phyloP scores from a whole-genome alignment of 257 asterid genomes.

The Eustoma russellianum region DNA sequence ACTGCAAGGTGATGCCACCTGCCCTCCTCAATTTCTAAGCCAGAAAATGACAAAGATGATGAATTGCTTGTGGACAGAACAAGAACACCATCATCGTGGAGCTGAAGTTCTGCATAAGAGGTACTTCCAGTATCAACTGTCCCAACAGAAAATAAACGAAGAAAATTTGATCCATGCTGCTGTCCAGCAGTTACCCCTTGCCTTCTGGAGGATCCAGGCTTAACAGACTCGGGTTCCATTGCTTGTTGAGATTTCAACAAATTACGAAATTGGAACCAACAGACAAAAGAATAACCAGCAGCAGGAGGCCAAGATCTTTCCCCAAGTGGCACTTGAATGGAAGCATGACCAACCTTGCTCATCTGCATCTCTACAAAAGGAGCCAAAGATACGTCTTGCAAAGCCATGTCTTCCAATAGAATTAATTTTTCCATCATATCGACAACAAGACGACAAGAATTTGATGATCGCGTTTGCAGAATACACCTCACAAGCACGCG shows the following conservation, averaged over 20 bases:
- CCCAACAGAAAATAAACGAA: conserved; percentile 84
- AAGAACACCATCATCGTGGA: conserved; percentile 83
- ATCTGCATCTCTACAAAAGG: conserved; percentile 91
- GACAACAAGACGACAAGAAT: conserved; percentile 68
- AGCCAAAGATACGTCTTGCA: conserved; percentile 85
- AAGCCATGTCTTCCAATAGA: conserved; percentile 62
- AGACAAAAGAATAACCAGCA: conserved; percentile 96
- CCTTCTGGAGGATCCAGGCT: conserved; percentile 42
- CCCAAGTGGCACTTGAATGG: conserved; percentile 95
- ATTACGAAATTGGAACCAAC: conserved; percentile 92
- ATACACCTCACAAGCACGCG: conserved; percentile 79
- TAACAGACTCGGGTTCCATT: conserved; percentile 59
- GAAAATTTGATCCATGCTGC: conserved; percentile 48
- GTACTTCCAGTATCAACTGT: conserved; percentile 61
- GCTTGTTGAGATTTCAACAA: conserved; percentile 52
- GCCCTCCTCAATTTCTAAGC: conserved; percentile 91
- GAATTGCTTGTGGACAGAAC: conserved; percentile 92
- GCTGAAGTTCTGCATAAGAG: conserved; percentile 76
- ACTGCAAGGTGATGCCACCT: conserved; percentile 99
- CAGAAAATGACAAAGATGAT: conserved; percentile 79
- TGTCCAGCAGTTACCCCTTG: conserved; percentile 41
- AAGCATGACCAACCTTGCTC: conserved; percentile 95
- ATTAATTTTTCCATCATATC: conserved; percentile 92
- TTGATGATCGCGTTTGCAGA: conserved; percentile 61
- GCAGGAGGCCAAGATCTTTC: conserved; percentile 99